phyloP scores from a whole-genome alignment of 2,329 filamentous ascomycete species.

The Tolypocladium guangdongense region DNA sequence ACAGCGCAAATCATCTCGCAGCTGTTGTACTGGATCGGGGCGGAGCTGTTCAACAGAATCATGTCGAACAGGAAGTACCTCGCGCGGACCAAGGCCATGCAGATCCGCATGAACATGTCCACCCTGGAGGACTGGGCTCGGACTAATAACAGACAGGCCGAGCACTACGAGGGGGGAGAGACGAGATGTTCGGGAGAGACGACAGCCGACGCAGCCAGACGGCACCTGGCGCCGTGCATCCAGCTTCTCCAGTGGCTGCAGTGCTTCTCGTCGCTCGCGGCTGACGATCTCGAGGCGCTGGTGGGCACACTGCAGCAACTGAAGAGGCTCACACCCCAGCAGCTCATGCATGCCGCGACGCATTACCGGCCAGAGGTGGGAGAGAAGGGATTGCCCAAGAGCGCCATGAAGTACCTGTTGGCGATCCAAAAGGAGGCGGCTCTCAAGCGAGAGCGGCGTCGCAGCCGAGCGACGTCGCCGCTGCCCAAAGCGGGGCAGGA shows the following conservation, averaged over 20 bases:
- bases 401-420: slow-evolving; percentile 74
- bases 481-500: slow-evolving; percentile 22
- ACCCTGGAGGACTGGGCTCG: slow-evolving; percentile 93
- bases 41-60: slow-evolving; percentile 94
- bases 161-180: slow-evolving; percentile 90
- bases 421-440: slow-evolving; percentile 67
- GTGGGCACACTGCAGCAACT: slow-evolving; percentile 84
- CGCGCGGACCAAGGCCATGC: slow-evolving; percentile 96
- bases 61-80: slow-evolving; percentile 95
- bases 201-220: slow-evolving; percentile 71
- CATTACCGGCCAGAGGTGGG: slow-evolving; percentile 93
- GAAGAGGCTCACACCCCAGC: slow-evolving; percentile 71
- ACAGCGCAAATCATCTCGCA: slow-evolving; percentile 85
- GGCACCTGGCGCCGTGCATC: slow-evolving; percentile 80
- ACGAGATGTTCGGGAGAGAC: slow-evolving; percentile 76
- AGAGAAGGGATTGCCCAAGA: slow-evolving; percentile 83
- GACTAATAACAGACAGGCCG: slow-evolving; percentile 83
- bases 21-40: slow-evolving; percentile 89
- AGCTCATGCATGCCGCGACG: slow-evolving; percentile 83
- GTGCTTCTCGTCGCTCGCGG: slow-evolving; percentile 84
- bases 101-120: slow-evolving; percentile 98
- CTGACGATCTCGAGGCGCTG: slow-evolving; percentile 78
- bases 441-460: slow-evolving; percentile 42
- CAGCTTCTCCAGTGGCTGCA: slow-evolving; percentile 96
- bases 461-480: slow-evolving; percentile 35